Conservation (phyloP, 208 protist species). For the Lotmaria passim region DNA sequence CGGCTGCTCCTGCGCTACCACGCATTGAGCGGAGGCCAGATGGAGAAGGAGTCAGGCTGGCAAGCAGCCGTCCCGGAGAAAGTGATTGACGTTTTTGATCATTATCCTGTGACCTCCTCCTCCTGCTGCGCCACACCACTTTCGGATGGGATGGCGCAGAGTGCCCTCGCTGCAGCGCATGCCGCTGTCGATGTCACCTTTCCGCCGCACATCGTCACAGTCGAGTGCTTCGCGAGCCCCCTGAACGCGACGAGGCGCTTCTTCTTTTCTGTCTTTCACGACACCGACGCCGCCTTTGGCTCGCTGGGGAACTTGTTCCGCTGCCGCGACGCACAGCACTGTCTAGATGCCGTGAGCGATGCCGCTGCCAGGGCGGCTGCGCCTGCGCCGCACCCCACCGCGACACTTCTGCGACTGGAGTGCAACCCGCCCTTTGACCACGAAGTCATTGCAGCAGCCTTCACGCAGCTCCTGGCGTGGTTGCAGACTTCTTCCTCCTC, state of each 20-base stretch:
- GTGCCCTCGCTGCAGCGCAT: no score
- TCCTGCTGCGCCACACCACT: neutral
- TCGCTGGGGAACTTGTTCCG: constrained; percentile 51
- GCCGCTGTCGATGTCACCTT: neutral
- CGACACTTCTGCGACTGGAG: constrained; percentile 28
- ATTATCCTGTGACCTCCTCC: neutral
- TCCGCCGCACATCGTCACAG: constrained; percentile 1
- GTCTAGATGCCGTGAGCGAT: constrained; percentile 5
- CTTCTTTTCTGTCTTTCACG: constrained; percentile 49
- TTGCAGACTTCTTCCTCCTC: constrained; percentile 6
- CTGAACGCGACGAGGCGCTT: constrained; percentile 43
- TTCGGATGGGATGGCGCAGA: no score
- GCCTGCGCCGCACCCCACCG: no score
- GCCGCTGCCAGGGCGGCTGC: neutral
- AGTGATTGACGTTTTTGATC: constrained; percentile 37
- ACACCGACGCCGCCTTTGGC: constrained; percentile 52
- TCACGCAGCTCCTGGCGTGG: constrained; percentile 36
- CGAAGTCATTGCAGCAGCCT: constrained; percentile 41
- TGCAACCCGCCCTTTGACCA: constrained; percentile 55
- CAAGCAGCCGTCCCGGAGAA: constrained; percentile 37
- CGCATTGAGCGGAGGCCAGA: constrained; percentile 33
- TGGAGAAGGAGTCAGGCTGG: constrained; percentile 44
- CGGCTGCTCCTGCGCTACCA: constrained; percentile 44
- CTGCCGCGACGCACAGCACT: constrained; percentile 12
- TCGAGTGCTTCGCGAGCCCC: constrained; percentile 55